Evolutionary conservation across 331 rosid genomes (phyloP).

Genomic region (Stylosanthes scabra): DNA sequence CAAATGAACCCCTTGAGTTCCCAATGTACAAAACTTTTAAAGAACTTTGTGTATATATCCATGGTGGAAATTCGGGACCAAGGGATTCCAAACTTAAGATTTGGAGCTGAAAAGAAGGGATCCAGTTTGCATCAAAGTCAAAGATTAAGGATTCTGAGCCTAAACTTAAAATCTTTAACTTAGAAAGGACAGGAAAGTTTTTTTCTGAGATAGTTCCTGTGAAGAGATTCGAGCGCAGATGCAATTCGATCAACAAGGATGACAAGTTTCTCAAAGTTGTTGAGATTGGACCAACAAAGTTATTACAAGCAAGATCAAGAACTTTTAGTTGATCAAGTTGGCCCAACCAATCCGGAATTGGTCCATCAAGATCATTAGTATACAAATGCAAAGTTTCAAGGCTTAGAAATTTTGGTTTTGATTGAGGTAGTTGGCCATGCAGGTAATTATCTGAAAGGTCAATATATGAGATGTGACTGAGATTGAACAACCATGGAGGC

Average conservation of each 20-base stretch:
- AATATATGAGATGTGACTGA: constrained; percentile 13
- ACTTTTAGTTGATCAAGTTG: constrained; percentile 16
- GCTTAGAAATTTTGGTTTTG: background rate
- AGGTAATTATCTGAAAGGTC: background rate
- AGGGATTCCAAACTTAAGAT: background rate
- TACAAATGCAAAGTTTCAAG: background rate
- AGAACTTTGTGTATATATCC: constrained; percentile 19
- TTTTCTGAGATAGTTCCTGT: constrained; percentile 18
- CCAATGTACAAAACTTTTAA: accelerated
- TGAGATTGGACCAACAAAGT: constrained; percentile 12
- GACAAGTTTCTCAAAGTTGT: constrained; percentile 21
- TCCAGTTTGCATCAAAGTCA: constrained; percentile 19
- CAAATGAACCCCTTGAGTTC: background rate
- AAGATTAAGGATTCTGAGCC: background rate
- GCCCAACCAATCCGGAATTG: constrained; percentile 29
- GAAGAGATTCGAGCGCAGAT: background rate
- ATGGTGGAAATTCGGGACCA: constrained; percentile 7
- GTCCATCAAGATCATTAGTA: background rate
- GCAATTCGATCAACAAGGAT: background rate
- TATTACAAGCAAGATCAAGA: background rate
- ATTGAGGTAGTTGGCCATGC: background rate
- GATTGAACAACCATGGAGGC: constrained; percentile 31
- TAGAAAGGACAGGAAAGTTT: background rate
- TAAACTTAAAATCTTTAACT: background rate
- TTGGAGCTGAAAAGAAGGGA: constrained; percentile 17